Evolutionary conservation across 495 filamentous ascomycete genomes (phyloP).

Genomic region (Neurospora sp.): DNA sequence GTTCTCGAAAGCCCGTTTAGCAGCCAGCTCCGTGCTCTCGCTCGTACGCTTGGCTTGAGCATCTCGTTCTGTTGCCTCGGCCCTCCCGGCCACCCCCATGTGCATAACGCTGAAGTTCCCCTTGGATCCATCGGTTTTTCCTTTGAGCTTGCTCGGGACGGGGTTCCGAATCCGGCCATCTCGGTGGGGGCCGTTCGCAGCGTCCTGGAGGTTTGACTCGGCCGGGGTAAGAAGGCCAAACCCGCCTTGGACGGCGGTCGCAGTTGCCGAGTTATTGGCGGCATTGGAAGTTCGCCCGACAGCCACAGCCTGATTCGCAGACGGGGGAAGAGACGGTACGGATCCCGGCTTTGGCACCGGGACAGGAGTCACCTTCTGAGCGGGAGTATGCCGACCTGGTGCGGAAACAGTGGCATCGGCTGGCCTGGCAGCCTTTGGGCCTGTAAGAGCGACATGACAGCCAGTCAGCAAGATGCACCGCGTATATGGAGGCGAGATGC

Average conservation of each 20-base stretch:
- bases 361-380: conserved; percentile 12
- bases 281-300: conserved; percentile 2
- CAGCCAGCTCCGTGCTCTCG: conserved; percentile 43
- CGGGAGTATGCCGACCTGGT: conserved; percentile 1
- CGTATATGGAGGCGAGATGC: neutral
- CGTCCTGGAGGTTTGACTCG: conserved; percentile 15
- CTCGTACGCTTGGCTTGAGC: conserved; percentile 46
- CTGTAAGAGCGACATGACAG: conserved; percentile 1
- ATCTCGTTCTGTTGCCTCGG: conserved; percentile 35
- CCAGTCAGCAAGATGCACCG: conserved; percentile 5
- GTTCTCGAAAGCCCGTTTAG: conserved; percentile 40
- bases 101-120: conserved; percentile 51
- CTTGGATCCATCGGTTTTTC: conserved; percentile 46
- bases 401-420: neutral
- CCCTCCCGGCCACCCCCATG: conserved; percentile 38
- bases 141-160: conserved; percentile 47
- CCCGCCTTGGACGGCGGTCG: conserved; percentile 1
- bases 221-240: conserved; percentile 9
- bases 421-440: conserved; percentile 7
- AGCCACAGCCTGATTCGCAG: neutral
- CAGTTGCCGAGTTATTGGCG: neutral
- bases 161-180: conserved; percentile 49
- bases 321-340: conserved; percentile 9
- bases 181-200: conserved; percentile 12
- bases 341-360: conserved; percentile 16